Base-by-base conservation (phyloP, 225 moss, liverwort and hornwort genomes). In the Asterella californica region DNA sequence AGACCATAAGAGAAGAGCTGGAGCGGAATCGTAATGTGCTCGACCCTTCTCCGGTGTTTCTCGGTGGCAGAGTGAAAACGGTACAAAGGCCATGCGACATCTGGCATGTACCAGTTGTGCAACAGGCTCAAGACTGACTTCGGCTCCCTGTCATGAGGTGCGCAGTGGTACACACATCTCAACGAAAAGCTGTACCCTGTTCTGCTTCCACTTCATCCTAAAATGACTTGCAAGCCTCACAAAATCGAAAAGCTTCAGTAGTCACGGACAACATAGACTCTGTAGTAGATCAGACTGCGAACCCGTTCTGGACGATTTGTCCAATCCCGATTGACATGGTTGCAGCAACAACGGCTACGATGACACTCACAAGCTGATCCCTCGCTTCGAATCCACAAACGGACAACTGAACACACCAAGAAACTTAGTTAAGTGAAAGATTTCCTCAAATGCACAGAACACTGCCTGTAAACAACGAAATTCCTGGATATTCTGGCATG, bases 321-420 rank as follows among this genome's bases (percentile, higher is more conserved):
- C 95, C 99, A 48, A 91, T 87, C 21, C 95, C 99, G 54, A 99
- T 91, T 54, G 93, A 91, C 46, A 95, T 85, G 30, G 93, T 92
- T 60, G 93, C 95, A 63, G 95, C 92, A 60, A 99, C 90, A 21
- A 86, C 89, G 57, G 99, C 99, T 65, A 99, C 90, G 62, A 99
- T 93, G 70, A 99, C 74, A 84, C 93, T 91, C 63, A 95, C 85
- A 63, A 99, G 90, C 80, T 99, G 93, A 73, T 99, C 99, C 72
- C 99, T 92, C 29, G 99, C 99, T 81, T 95, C 85, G 71, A 99
- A 95, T 57, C 99, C 99, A 77, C 99, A 99, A 30, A 99, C 81
- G 37, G 99, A 99, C 75, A 99, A 82, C 95, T 94, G 90, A 86
- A 85, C 18, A 62, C n/a, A 86, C 64, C 29, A 29, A 64, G 6